Percentiles rank a stretch among this genome's conserved stretches.
These are phyloP conservation scores for Neoscytalidium dimidiatum DNA, from an alignment of 2,329 filamentous ascomycete genomes.

Conservation along the genomic window DNA sequence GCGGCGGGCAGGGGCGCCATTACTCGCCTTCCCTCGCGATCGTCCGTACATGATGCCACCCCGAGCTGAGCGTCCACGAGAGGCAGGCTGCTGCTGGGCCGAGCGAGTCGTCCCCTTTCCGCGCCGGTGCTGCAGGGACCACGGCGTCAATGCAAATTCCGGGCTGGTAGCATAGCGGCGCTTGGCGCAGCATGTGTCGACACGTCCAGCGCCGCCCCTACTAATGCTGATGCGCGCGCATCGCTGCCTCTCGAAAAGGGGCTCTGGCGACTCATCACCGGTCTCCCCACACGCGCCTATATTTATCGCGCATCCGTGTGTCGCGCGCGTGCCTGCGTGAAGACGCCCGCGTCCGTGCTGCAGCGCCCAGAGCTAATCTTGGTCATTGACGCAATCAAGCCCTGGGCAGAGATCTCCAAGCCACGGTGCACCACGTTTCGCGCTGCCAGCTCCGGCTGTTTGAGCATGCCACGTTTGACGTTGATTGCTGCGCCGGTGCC, in stretches of 20 bases:
- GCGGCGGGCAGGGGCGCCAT: background rate
- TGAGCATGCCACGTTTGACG: slow-evolving; percentile 12
- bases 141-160: slow-evolving; percentile 4
- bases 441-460: slow-evolving; percentile 7
- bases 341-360: slow-evolving; percentile 9
- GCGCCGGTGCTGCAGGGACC: slow-evolving; percentile 7
- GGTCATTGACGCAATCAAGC: slow-evolving; percentile 14
- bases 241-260: slow-evolving; percentile 6
- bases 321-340: background rate
- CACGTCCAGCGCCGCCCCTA: background rate
- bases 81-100: background rate
- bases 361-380: slow-evolving; percentile 3
- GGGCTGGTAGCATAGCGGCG: background rate
- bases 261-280: background rate
- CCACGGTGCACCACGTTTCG: slow-evolving; percentile 17
- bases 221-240: slow-evolving; percentile 3
- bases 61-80: background rate
- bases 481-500: slow-evolving; percentile 1
- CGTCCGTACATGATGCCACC: slow-evolving; percentile 1
- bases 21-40: background rate
- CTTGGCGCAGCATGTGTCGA: slow-evolving; percentile 12
- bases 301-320: slow-evolving; percentile 13
- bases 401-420: slow-evolving; percentile 14
- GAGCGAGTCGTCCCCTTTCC: slow-evolving; percentile 6
- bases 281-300: slow-evolving; percentile 16